Conservation (phyloP, 345 rosid species). For the Brassica cretica region DNA sequence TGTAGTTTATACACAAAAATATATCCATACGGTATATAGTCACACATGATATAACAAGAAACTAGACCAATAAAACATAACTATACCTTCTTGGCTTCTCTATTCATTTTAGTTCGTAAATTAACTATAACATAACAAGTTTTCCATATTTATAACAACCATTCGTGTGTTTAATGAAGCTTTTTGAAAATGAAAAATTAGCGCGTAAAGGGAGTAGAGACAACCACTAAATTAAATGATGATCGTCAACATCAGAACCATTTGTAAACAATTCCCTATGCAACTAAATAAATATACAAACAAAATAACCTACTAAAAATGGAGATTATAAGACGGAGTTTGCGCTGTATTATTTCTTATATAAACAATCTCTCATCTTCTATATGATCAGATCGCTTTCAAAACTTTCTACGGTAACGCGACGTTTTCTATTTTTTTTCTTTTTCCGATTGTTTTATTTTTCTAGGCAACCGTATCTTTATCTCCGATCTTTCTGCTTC, state of each 20-base stretch:
- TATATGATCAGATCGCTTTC: conserved; percentile 31
- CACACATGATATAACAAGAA: neutral
- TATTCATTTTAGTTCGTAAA: neutral
- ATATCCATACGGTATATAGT: neutral
- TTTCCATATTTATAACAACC: conserved; percentile 3
- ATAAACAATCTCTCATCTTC: neutral
- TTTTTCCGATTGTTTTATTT: neutral
- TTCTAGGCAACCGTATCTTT: conserved; percentile 13
- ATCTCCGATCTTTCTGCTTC: conserved; percentile 22
- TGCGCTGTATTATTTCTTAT: neutral
- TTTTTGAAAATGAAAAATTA: conserved; percentile 14
- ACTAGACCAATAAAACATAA: neutral
- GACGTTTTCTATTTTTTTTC: conserved; percentile 14
- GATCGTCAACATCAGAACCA: conserved; percentile 15
- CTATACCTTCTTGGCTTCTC: neutral
- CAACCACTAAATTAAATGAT: conserved; percentile 24
- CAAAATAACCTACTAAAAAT: neutral
- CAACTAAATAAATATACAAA: neutral
- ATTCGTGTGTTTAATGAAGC: neutral
- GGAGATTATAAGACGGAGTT: neutral
- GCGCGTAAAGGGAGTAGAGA: conserved; percentile 2
- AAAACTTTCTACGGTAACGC: conserved; percentile 28
- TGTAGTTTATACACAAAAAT: neutral
- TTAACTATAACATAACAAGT: neutral
- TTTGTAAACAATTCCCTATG: conserved; percentile 12